Conservation (phyloP, 345 rosid genomes). For the Litchi chinensis region DNA sequence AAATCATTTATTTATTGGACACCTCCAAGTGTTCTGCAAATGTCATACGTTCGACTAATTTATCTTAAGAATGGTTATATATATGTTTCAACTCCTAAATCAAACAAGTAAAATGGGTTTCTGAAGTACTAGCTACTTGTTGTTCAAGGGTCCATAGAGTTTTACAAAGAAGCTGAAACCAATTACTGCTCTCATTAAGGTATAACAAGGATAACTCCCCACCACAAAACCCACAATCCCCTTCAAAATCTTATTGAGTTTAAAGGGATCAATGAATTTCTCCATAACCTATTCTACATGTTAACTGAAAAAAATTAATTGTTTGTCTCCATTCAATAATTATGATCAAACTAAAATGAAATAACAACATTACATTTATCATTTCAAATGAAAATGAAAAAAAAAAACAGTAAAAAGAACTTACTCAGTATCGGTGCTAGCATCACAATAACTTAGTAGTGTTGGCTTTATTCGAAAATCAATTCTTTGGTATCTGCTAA, state of each 20-base stretch:
- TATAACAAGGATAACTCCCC: neutral
- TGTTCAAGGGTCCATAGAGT: neutral
- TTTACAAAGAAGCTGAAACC: neutral
- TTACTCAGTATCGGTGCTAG: constrained; percentile 54
- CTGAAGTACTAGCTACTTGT: neutral
- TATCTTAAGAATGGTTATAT: neutral
- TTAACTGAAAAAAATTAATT: neutral
- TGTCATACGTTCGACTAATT: neutral
- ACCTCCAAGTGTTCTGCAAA: neutral
- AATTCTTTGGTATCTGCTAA: constrained; percentile 79
- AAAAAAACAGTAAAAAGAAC: constrained; percentile 20
- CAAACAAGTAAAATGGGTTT: neutral
- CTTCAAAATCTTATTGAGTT: neutral
- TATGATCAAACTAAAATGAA: constrained; percentile 5
- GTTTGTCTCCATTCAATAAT: neutral
- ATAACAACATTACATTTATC: neutral
- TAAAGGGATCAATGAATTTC: constrained; percentile 2
- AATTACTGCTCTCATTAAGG: neutral
- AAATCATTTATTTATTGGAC: neutral
- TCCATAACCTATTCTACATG: neutral
- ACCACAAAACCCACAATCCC: neutral
- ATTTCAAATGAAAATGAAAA: constrained; percentile 6
- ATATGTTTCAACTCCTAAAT: neutral
- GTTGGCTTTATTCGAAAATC: constrained; percentile 87
- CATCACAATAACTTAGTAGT: constrained; percentile 62